Evolutionary conservation across 75 land plant species (phyloP), one percentile per base, ranked within the genome.

Genomic region (Cupressus sempervirens): DNA sequence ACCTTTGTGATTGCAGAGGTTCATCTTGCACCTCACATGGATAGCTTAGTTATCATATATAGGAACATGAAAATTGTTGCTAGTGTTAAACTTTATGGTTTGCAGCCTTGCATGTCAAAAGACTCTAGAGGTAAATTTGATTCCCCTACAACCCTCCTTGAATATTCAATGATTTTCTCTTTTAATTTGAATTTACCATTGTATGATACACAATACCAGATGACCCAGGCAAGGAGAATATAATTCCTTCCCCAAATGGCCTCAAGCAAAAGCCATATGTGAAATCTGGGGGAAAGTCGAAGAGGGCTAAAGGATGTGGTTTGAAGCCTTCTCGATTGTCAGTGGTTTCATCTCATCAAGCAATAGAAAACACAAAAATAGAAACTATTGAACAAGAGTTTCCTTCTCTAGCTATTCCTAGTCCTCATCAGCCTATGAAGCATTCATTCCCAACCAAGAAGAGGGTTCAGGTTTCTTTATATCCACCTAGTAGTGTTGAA

Each of bases 11-110:
- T 41, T 87, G 87, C 90, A 96, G 98, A 96, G 82, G 88, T 96
- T 40, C 93, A 93, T 41, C 86, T 93, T 82, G 93, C 92, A 62
- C 95, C 96, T 79, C 94, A 94, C 65, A 96, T 94, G 96, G 98
- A 96, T 79, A 94, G 85, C 87, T 89, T 96, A 87, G 98, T 93
- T 18, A 85, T 32, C 74, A 89, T 95, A 67, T 96, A 90, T 84
- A 91, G 84, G 77, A 90, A 88, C 88, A 95, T 96, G 96, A 95
- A 95, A 84, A n/a, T 65, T 73, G 91, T 93, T 84, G 86, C 93
- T 50, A 96, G 95, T 34, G 16, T 92, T 35, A 89, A 87, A 76
- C 84, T 88, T 6, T 87, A 92, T 87, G 83, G 88, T 14, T 87
- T 94, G 7, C 94, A 94, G 83, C 72, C 84, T 77, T 84, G 48